phyloP scores from a whole-genome alignment of 768 basidiomycete species.

The Lactarius sanguifluus region DNA sequence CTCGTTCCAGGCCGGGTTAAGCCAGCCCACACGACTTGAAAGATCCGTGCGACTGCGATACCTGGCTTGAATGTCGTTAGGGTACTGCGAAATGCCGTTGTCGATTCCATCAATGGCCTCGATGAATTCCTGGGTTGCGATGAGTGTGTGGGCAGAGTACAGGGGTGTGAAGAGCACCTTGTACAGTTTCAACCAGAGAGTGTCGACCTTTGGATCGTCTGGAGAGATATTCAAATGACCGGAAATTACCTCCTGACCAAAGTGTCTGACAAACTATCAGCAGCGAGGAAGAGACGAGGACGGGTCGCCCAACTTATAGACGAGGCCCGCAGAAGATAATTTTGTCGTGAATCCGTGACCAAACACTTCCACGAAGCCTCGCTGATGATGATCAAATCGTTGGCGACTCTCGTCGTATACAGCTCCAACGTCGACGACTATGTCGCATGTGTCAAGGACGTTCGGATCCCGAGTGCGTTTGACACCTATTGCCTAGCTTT shows the following conservation, averaged over 20 bases:
- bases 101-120: slow-evolving; percentile 95
- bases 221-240: slow-evolving; percentile 49
- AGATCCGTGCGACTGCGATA: slow-evolving; percentile 84
- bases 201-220: slow-evolving; percentile 64
- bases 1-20: slow-evolving; percentile 96
- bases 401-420: slow-evolving; percentile 78
- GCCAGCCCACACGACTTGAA: slow-evolving; percentile 72
- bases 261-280: slow-evolving; percentile 57
- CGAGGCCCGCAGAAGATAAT: slow-evolving; percentile 86
- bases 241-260: slow-evolving; percentile 83
- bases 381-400: slow-evolving; percentile 95
- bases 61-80: slow-evolving; percentile 57
- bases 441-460: slow-evolving; percentile 76
- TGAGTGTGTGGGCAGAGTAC: slow-evolving; percentile 21
- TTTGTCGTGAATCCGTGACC: slow-evolving; percentile 87
- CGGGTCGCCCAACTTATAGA: slow-evolving; percentile 76
- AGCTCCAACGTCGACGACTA: slow-evolving; percentile 96
- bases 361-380: slow-evolving; percentile 88
- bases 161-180: slow-evolving; percentile 44
- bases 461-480: slow-evolving; percentile 73
- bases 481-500: slow-evolving; percentile 39
- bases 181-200: slow-evolving; percentile 89
- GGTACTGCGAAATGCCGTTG: slow-evolving; percentile 88
- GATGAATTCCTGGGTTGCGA: slow-evolving; percentile 69
- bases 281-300: slow-evolving; percentile 1